Conservation (phyloP, 768 basidiomycete species). For the Russula brevipes region DNA sequence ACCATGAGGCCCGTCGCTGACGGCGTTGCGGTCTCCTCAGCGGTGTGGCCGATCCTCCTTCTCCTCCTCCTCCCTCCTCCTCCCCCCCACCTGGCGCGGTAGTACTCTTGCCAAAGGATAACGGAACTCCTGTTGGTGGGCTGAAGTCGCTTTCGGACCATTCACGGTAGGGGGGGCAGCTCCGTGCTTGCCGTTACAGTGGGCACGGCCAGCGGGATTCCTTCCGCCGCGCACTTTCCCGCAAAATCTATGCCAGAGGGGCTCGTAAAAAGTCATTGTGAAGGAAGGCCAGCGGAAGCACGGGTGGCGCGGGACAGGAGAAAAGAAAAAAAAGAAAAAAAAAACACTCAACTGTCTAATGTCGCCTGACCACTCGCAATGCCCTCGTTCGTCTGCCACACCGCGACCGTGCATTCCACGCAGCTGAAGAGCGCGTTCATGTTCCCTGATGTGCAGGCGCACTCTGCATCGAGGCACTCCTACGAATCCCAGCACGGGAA, state of each 20-base stretch:
- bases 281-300: too few relatives aligned
- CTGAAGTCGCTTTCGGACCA: neutral
- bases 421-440: neutral
- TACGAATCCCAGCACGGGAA: neutral
- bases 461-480: neutral
- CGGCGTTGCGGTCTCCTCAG: too few relatives aligned
- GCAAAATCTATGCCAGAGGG: neutral
- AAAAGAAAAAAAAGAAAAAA: neutral
- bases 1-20: too few relatives aligned
- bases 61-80: too few relatives aligned
- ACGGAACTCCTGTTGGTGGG: too few relatives aligned
- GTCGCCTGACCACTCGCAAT: neutral
- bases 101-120: too few relatives aligned
- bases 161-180: neutral
- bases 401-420: neutral
- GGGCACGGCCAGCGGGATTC: neutral
- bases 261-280: neutral
- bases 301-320: neutral
- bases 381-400: neutral
- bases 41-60: too few relatives aligned
- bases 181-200: neutral
- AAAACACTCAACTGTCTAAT: neutral
- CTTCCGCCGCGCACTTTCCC: neutral
- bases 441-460: neutral
- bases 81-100: too few relatives aligned